These are phyloP conservation scores for Suillus plorans DNA, from an alignment of 768 basidiomycete genomes.

Conservation along the genomic window DNA sequence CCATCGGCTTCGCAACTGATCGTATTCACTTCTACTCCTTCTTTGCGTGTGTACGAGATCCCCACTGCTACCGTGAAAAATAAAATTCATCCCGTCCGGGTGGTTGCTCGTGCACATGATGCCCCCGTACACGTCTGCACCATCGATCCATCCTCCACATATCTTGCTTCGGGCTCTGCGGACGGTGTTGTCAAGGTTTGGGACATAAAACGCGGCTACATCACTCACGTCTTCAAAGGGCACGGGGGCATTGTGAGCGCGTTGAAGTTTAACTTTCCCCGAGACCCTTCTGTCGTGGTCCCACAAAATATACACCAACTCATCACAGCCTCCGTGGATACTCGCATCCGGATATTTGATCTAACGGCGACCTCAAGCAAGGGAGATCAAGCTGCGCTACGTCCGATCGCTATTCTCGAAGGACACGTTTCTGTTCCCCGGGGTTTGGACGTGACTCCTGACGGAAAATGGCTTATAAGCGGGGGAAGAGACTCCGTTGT, in stretches of 20 bases:
- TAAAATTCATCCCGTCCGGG: slow-evolving; percentile 66
- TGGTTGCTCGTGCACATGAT: slow-evolving; percentile 84
- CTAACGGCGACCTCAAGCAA: slow-evolving; percentile 64
- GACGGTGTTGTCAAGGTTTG: slow-evolving; percentile 98
- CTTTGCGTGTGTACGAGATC: slow-evolving; percentile 82
- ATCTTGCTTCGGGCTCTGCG: slow-evolving; percentile 93
- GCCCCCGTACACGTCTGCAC: slow-evolving; percentile 91
- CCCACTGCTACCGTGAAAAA: slow-evolving; percentile 50
- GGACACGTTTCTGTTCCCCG: slow-evolving; percentile 95
- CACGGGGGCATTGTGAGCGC: slow-evolving; percentile 98
- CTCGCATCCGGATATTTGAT: slow-evolving; percentile 90
- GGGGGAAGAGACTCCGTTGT: slow-evolving; percentile 94
- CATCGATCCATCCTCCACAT: slow-evolving; percentile 81
- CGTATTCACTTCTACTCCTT: slow-evolving; percentile 78
- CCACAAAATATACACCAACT: slow-evolving; percentile 67
- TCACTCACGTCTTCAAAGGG: slow-evolving; percentile 93
- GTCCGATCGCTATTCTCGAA: slow-evolving; percentile 81
- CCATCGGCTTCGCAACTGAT: slow-evolving; percentile 72
- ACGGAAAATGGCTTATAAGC: slow-evolving; percentile 88
- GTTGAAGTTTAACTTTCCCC: slow-evolving; percentile 78
- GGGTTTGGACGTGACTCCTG: slow-evolving; percentile 79
- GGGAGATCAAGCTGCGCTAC: slow-evolving; percentile 51
- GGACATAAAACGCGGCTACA: slow-evolving; percentile 84
- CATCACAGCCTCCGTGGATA: slow-evolving; percentile 90
- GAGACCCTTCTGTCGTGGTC: slow-evolving; percentile 49